Conservation (phyloP, 2,329 filamentous ascomycete species). For the Fusarium sp. region DNA sequence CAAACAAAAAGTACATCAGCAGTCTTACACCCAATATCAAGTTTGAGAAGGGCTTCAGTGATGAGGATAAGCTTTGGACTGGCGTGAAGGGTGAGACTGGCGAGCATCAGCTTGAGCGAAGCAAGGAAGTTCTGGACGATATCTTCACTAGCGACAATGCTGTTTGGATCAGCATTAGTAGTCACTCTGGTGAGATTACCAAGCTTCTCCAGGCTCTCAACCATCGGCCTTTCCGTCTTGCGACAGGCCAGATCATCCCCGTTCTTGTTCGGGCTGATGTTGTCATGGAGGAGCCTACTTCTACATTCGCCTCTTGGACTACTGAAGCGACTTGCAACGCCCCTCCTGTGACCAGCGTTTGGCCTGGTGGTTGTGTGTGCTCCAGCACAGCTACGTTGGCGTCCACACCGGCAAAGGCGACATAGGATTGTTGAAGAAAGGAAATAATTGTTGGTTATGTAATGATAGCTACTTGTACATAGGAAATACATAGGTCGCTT, state of each 20-base stretch:
- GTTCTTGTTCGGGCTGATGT: conserved; percentile 72
- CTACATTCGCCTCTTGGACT: conserved; percentile 52
- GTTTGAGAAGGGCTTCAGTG: conserved; percentile 72
- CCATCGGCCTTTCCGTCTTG: conserved; percentile 71
- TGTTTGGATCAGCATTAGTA: conserved; percentile 70
- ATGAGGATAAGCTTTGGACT: conserved; percentile 63
- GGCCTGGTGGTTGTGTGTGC: conserved; percentile 58
- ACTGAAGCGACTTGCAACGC: conserved; percentile 58
- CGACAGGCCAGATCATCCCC: conserved; percentile 76
- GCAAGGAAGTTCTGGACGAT: conserved; percentile 65
- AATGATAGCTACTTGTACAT: conserved; percentile 28
- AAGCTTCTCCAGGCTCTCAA: conserved; percentile 66
- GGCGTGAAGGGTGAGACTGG: conserved; percentile 57
- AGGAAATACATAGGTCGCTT: conserved; percentile 19
- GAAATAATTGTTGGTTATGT: conserved; percentile 19
- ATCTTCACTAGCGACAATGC: conserved; percentile 65
- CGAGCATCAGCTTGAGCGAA: conserved; percentile 62
- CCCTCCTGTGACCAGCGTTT: conserved; percentile 59
- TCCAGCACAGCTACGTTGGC: conserved; percentile 44
- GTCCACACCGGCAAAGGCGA: conserved; percentile 33
- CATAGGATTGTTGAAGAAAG: conserved; percentile 6
- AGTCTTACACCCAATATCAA: conserved; percentile 63
- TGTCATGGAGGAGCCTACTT: conserved; percentile 45
- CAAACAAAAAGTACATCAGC: conserved; percentile 65
- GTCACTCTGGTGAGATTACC: conserved; percentile 69